Evolutionary conservation across 768 basidiomycete genomes (phyloP).

Genomic region (Cystobasidium tubakii): DNA sequence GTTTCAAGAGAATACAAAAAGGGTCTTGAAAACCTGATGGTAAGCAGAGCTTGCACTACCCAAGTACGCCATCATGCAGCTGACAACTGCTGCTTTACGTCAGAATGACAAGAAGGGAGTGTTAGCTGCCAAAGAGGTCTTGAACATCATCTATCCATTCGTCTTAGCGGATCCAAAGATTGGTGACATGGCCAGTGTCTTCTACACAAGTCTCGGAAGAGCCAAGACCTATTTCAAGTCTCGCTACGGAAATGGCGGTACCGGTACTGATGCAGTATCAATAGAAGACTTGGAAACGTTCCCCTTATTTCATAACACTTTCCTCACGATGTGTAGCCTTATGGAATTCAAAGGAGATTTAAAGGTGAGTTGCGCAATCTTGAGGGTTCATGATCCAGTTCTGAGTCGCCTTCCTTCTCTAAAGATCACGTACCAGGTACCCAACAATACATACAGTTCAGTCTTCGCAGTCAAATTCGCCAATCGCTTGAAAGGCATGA

Average conservation of each 20-base stretch:
- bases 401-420: background rate
- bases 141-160: background rate
- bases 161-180: conserved; percentile 5
- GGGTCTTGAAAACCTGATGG: background rate
- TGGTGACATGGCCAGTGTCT: background rate
- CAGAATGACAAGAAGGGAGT: background rate
- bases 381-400: background rate
- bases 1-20: background rate
- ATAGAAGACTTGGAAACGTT: background rate
- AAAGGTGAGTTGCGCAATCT: background rate
- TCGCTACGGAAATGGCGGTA: background rate
- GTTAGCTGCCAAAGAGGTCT: background rate
- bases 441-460: background rate
- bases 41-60: background rate
- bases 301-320: background rate
- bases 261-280: background rate
- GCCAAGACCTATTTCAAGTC: background rate
- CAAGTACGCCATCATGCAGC: background rate
- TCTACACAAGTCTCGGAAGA: conserved; percentile 1
- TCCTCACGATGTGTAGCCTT: conserved; percentile 1
- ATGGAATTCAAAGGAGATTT: conserved; percentile 7
- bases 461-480: background rate
- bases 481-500: background rate
- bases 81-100: background rate
- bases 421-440: background rate